Base-by-base conservation (phyloP, 2,329 filamentous ascomycete species). In the Atkinsonella texensis region DNA sequence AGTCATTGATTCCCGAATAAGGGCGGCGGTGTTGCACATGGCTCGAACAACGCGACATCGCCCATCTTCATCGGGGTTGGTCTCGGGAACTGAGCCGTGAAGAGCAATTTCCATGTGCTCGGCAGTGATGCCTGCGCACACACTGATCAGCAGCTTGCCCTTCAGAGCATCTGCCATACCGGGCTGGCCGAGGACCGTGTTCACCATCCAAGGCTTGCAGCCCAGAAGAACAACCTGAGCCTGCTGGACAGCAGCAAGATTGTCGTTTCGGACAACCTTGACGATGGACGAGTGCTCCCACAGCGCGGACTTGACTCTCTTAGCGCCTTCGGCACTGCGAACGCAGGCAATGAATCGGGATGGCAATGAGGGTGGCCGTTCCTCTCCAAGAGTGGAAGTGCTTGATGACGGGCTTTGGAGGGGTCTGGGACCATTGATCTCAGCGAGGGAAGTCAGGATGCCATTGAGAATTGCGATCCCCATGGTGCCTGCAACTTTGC, bases 391-490 rank as follows among this genome's bases (percentile, higher is more conserved):
- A 3, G 70, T 73, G 18, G 73, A 70, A 4, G 66, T 63, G 53
- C 71, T 67, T 3, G 74, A 70, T 35, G 67, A 57, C 32, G 61
- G 70, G 48, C 63, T 67, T 62, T 71, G 72, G 46, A 72, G 70
- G 57, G 68, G 75, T 57, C 68, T 69, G 48, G 69, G 69, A 23
- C 66, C 70, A 51, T 72, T 72, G 64, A 75, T 70, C 57, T 70
- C 75, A 40, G 72, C 71, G 44, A 93, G 76, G 11, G 85, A 87
- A 54, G 80, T 74, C 59, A 94, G 78, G 62, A 95, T 84, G 56
- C 88, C 89, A 51, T 79, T 83, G 52, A 94, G 79, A 59, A 95
- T 90, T 53, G 87, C 87, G 54, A 87, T 87, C 53, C 89, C 89
- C 81, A 95, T 87, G 50, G 83, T 90, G 57, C 87, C 85, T 89